Conservation (phyloP, 768 basidiomycete species). For the Amanita subjunquillea region DNA sequence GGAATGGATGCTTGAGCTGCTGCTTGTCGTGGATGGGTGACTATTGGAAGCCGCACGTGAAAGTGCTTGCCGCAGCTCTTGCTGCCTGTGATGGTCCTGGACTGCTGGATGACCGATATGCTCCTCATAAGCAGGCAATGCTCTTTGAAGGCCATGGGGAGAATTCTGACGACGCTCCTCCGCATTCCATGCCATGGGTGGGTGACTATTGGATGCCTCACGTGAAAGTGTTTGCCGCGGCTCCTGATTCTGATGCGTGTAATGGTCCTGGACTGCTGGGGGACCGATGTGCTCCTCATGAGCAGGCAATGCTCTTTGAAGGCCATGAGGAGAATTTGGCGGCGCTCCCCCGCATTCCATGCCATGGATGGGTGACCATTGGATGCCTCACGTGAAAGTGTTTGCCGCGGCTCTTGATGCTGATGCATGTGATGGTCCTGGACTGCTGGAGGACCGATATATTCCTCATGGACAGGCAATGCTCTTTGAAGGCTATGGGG, state of each 20-base stretch:
- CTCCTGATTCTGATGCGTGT: no score
- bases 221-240: no score
- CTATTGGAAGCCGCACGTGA: background rate
- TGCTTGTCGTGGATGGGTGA: background rate
- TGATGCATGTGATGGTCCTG: no score
- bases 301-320: background rate
- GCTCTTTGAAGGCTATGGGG: background rate
- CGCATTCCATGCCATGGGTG: no score
- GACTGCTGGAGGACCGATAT: background rate
- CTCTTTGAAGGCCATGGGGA: background rate
- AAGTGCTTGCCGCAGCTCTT: background rate
- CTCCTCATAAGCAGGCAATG: background rate
- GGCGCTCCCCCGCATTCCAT: background rate
- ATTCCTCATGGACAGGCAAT: background rate
- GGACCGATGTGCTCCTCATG: background rate
- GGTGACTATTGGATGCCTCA: no score
- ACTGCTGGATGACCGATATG: background rate
- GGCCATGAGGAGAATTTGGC: background rate
- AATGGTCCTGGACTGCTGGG: background rate
- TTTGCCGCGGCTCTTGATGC: no score
- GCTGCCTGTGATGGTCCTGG: background rate
- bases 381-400: no score
- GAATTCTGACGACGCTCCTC: background rate
- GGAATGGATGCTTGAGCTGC: conserved; percentile 1
- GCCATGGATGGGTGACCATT: no score